These are phyloP conservation scores for Tolypocladium tundrense DNA, from an alignment of 2,329 filamentous ascomycete genomes.

Conservation along the genomic window DNA sequence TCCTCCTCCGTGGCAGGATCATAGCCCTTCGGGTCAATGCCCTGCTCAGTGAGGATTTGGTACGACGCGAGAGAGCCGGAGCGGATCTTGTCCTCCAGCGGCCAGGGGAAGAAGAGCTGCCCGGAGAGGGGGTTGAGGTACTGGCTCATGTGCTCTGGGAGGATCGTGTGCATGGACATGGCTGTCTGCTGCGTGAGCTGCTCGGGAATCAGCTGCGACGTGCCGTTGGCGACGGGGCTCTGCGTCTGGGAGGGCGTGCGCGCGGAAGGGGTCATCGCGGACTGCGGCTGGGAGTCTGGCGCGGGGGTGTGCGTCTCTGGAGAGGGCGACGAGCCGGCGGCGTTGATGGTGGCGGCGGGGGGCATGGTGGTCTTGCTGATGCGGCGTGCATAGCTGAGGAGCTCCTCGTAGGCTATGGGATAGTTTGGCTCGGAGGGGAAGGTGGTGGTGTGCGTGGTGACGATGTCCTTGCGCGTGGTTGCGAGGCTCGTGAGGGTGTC, in stretches of 20 bases:
- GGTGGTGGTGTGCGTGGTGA: constrained; percentile 47
- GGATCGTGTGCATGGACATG: constrained; percentile 24
- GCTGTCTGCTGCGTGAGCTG: constrained; percentile 22
- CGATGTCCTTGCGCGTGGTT: constrained; percentile 62
- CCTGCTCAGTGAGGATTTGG: constrained; percentile 51
- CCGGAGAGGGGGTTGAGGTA: constrained; percentile 46
- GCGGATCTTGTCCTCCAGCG: constrained; percentile 58
- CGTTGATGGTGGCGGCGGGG: constrained; percentile 41
- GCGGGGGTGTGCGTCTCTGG: constrained; percentile 20
- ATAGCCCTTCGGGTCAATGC: constrained; percentile 49
- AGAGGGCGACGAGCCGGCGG: constrained; percentile 9
- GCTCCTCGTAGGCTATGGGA: constrained; percentile 57
- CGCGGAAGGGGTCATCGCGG: constrained; percentile 20
- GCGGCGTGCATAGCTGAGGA: constrained; percentile 67
- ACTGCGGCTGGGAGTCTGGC: constrained; percentile 18
- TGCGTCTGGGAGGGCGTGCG: constrained; percentile 23
- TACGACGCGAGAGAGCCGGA: constrained; percentile 55
- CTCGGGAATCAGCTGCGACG: constrained; percentile 15
- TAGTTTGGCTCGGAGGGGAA: constrained; percentile 41
- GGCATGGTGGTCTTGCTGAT: constrained; percentile 75
- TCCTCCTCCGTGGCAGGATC: constrained; percentile 47
- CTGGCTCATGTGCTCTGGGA: constrained; percentile 38
- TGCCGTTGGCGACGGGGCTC: constrained; percentile 23
- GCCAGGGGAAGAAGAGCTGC: constrained; percentile 67
- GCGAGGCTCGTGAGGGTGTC: constrained; percentile 61